Base-by-base conservation (phyloP, 306 rosid species). In the Senna siamea region DNA sequence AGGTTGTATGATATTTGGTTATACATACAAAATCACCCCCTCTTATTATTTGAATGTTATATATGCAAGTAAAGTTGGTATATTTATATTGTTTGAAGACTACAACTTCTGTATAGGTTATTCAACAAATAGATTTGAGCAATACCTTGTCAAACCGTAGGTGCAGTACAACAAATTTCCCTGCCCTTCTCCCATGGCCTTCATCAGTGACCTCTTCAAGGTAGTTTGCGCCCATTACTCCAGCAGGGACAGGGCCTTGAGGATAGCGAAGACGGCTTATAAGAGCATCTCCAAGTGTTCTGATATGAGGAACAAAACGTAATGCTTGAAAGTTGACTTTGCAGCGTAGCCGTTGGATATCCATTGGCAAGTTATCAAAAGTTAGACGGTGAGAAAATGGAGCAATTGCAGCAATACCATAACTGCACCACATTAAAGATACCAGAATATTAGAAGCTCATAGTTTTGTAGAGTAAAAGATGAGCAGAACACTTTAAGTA, bases 371-470 rank as follows among this genome's bases (percentile, higher is more conserved):
- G 88, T 83, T 92, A 85, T 94, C 98, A 82, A 89, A 94, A 68
- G 90, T 77, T 77, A 94, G 82, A 23, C 99, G 99, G 71, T 94
- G 99, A 73, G 99, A 92, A 80, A 94, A 94, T 19, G 99, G 99
- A 47, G 99, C 81, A 46, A 94, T 86, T 22, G 98, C 99, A 87
- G 97, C 96, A 70, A 94, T 77, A 48, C 92, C 93, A 76, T 88
- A 88, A 80, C 99, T 94, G 90, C 67, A 82, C 50, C 80, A 81
- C 32, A 69, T 5, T 75, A 38, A 74, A 47, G 43, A 55, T 18
- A 69, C 72, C 12, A 20, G 12, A 23, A 56, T 48, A 59, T 80
- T 48, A 77, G 15, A 85, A 63, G 56, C 23, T 72, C 54, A 63
- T 40, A 37, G 53, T 65, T 12, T 65, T 63, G 18, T 40, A 38